Evolutionary conservation across 2,329 filamentous ascomycete species (phyloP), one percentile per base, ranked within the genome.

Genomic region (Scytalidium sp.): DNA sequence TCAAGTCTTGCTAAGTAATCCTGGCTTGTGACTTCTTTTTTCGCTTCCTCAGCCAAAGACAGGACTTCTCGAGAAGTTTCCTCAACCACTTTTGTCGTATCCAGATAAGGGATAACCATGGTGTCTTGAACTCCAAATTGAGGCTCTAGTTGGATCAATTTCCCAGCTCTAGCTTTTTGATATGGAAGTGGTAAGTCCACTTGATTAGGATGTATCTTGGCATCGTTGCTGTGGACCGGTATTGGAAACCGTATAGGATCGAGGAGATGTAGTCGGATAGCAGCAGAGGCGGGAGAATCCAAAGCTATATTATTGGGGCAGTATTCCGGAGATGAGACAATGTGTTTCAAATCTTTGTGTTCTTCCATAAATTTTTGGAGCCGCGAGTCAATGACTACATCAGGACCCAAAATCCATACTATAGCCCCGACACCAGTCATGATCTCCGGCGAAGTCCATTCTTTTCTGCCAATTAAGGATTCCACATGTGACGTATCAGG

Each of bases 361-460:
- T 79, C 74, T 22, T 76, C 60, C 67, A 95, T 89, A 64, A 96
- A 96, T 2, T 78, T 69, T 49, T 78, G 76, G 17, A 99, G 68
- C 19, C 75, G 75, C 10, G 77, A 62, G 64, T 94, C 79, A 3
- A 77, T 71, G 6, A 78, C 73, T 13, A 97, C 75, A 2, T 79
- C 83, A 3, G 78, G 75, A 0, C 89, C 90, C 21, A 97, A 76
- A 20, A 90, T 84, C 93, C 94, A 99, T 58, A 94, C 80, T 44
- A 95, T 80, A 39, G 78, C 78, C 42, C 78, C 72, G 42, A 97
- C 67, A 44, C 85, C 80, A 6, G 74, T 73, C 75, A 90, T 89
- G 27, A 95, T 71, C 23, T 80, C 71, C 10, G 73, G 60, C 32
- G 80, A 79, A 17, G 75, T 71, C 84, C 88, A 92, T 66, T 97